Conservation (phyloP, 116 monocot species). For the Cymodocea nodosa region DNA sequence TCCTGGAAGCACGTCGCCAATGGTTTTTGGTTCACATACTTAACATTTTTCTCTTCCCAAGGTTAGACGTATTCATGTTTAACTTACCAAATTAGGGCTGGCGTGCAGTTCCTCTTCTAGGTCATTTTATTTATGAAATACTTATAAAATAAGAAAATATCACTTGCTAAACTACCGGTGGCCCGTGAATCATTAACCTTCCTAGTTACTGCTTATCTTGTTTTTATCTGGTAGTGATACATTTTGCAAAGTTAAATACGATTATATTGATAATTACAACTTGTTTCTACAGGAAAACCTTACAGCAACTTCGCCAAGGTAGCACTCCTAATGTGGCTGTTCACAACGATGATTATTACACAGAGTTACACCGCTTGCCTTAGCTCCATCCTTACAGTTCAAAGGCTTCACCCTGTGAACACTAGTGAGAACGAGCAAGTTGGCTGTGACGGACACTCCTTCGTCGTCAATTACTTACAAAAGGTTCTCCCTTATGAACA, state of each 20-base stretch:
- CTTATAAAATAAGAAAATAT: too few relatives aligned
- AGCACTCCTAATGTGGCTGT: slow-evolving; percentile 11
- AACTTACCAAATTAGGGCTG: too few relatives aligned
- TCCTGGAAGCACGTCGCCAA: slow-evolving; percentile 10
- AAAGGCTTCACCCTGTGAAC: slow-evolving; percentile 12
- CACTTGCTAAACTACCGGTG: too few relatives aligned
- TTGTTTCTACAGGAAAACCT: background rate
- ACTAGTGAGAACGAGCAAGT: background rate
- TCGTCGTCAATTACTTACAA: slow-evolving; percentile 9
- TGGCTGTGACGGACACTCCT: slow-evolving; percentile 12
- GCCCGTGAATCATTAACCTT: too few relatives aligned
- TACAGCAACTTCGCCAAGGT: slow-evolving; percentile 11
- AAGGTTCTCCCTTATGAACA: background rate
- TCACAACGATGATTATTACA: slow-evolving; percentile 9
- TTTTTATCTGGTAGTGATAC: too few relatives aligned
- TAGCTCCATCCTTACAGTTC: slow-evolving; percentile 16
- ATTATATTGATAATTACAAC: too few relatives aligned
- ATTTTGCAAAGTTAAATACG: too few relatives aligned
- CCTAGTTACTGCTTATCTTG: too few relatives aligned
- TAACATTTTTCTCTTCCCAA: slow-evolving; percentile 5
- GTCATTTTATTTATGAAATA: too few relatives aligned
- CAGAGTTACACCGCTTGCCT: slow-evolving; percentile 14
- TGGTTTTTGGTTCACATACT: slow-evolving; percentile 7
- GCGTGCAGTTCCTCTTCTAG: too few relatives aligned
- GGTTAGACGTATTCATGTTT: background rate